Evolutionary conservation across 2,329 filamentous ascomycete species (phyloP), one percentile per base, ranked within the genome.

Genomic region (Metarhizium sp.): DNA sequence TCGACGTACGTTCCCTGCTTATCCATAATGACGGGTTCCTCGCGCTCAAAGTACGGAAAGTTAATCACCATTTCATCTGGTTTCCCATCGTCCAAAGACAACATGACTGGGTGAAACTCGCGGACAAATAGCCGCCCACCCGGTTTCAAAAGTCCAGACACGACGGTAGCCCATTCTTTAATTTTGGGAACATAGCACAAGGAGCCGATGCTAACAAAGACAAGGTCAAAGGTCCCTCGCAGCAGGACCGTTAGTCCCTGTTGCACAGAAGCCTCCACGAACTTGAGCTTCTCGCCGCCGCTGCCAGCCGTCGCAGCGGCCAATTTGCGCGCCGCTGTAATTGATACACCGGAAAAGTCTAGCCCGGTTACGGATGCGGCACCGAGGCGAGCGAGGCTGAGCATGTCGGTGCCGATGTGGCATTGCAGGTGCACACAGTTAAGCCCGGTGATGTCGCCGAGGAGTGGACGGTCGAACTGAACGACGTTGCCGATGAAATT

Each of bases 391-490:
- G 32, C 32, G 32, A 34, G 53, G 38, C 57, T 54, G 18, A 60
- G 56, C 40, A 55, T 58, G 43, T 60, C 59, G n/a, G 59, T 60
- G 14, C 59, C 58, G n/a, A 59, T 60, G 55, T 60, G 59, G 56
- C 59, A 60, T 50, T 60, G 59, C 11, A 60, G 54, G 43, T 60
- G 59, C 1, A 52, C 58, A 50, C 52, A 55, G 36, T 56, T 38
- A 29, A 58, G 50, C 18, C 54, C 56, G 6, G 52, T 32, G 7
- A 58, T 29, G 49, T 52, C n/a, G 14, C 53, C 55, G 20, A 60
- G 47, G 14, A 50, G 47, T 42, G 56, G 56, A 14, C 43, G 14
- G 54, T 59, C 56, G 36, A 59, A 58, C 13, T 34, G 18, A n/a
- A 34, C 10, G 7, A 34, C 6, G 2, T 34, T 34, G 1, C 32